Conservation (phyloP, 495 filamentous ascomycete genomes). For the Viridothelium virens region DNA sequence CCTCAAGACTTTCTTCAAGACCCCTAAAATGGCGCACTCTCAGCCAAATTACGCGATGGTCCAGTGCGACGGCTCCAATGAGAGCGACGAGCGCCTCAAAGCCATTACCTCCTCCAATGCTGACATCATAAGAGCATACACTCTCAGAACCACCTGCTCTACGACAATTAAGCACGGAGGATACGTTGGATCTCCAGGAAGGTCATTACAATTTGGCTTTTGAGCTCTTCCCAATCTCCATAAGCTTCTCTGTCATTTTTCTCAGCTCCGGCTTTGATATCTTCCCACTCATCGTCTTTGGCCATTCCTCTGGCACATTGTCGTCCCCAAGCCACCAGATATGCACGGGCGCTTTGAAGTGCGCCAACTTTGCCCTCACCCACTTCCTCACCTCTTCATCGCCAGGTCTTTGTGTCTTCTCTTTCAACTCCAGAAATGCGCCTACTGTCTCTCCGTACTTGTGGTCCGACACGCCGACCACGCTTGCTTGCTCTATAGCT, state of each 20-base stretch:
- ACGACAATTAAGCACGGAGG: too few relatives aligned
- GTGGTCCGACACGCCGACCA: slow-evolving; percentile 26
- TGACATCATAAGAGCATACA: too few relatives aligned
- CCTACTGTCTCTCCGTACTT: slow-evolving; percentile 27
- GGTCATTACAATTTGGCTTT: slow-evolving; percentile 4
- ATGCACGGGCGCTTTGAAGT: slow-evolving; percentile 26
- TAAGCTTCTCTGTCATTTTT: slow-evolving; percentile 18
- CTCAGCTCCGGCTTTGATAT: slow-evolving; percentile 24
- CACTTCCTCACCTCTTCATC: slow-evolving; percentile 22
- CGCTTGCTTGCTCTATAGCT: slow-evolving; percentile 20
- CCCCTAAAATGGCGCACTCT: too few relatives aligned
- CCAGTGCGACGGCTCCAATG: too few relatives aligned
- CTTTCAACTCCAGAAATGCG: slow-evolving; percentile 21
- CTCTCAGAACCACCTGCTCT: too few relatives aligned
- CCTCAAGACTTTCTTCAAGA: too few relatives aligned
- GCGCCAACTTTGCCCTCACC: slow-evolving; percentile 22
- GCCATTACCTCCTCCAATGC: too few relatives aligned
- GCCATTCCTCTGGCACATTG: slow-evolving; percentile 20
- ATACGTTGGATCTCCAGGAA: not conserved
- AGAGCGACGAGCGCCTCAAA: too few relatives aligned
- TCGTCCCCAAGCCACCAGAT: slow-evolving; percentile 24
- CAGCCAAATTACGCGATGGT: too few relatives aligned
- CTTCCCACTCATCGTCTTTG: slow-evolving; percentile 28
- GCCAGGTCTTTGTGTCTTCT: slow-evolving; percentile 12
- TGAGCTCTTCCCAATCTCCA: not conserved